These are phyloP conservation scores for Tolypocladium ovalisporum DNA, from an alignment of 2,329 filamentous ascomycete species.

Conservation along the genomic window DNA sequence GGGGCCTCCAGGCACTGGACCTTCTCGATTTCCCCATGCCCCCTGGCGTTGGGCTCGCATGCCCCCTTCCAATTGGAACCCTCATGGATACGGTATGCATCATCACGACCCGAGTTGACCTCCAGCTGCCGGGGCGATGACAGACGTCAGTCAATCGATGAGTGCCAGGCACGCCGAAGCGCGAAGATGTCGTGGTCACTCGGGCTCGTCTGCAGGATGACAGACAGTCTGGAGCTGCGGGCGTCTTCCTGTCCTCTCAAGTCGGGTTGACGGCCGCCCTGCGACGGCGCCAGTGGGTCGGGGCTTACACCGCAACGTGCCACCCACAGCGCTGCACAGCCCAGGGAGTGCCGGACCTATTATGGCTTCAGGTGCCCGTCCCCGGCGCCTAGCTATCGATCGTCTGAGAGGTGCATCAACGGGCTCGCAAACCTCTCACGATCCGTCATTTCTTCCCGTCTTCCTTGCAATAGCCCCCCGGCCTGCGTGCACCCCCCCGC, in stretches of 20 bases:
- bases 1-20: background rate
- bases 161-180: background rate
- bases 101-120: background rate
- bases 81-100: no score
- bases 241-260: no score
- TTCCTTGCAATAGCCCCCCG: background rate
- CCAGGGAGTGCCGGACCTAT: background rate
- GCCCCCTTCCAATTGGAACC: background rate
- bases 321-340: constrained; percentile 1
- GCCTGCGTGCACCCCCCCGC: background rate
- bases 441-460: background rate
- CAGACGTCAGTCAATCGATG: background rate
- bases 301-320: background rate
- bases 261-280: background rate
- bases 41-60: background rate
- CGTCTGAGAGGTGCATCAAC: background rate
- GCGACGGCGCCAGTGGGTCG: background rate
- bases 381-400: background rate
- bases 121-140: background rate
- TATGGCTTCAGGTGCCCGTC: background rate
- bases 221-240: background rate
- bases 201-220: background rate
- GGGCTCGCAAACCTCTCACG: background rate
- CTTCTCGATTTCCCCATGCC: no score
- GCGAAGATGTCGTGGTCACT: background rate